Percentiles rank a stretch among this genome's conserved stretches.
Conservation (phyloP, 768 basidiomycete species). For the Daedalea quercina region DNA sequence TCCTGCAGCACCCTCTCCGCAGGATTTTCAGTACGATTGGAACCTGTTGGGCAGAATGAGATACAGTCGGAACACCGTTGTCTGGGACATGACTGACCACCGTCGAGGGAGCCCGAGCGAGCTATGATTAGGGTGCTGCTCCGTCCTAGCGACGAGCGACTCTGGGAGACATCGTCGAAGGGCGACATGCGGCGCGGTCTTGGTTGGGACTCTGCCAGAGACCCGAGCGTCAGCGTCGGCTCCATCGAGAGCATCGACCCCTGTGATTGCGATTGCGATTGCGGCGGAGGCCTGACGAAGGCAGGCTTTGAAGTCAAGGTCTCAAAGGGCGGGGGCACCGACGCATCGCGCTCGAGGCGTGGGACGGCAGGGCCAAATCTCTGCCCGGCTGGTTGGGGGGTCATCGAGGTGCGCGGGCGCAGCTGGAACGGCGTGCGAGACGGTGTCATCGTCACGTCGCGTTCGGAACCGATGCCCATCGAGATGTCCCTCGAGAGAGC, state of each 20-base stretch:
- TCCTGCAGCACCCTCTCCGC: conserved; percentile 67
- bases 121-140: conserved; percentile 9
- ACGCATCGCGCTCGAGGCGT: conserved; percentile 41
- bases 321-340: conserved; percentile 66
- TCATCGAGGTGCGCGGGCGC: conserved; percentile 62
- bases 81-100: background rate
- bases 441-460: conserved; percentile 43
- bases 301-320: conserved; percentile 57
- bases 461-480: conserved; percentile 32
- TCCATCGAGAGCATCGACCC: background rate
- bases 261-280: conserved; percentile 19
- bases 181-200: background rate
- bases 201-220: conserved; percentile 16
- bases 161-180: background rate
- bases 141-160: conserved; percentile 11
- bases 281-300: conserved; percentile 56
- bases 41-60: background rate
- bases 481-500: conserved; percentile 33
- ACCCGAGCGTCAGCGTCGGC: conserved; percentile 17
- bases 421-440: conserved; percentile 39
- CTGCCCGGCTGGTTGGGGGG: conserved; percentile 52
- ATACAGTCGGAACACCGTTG: background rate
- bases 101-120: conserved; percentile 3
- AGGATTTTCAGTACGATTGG: conserved; percentile 33
- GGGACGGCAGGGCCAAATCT: conserved; percentile 36